phyloP scores from a whole-genome alignment of 495 filamentous ascomycete species.

The Cercophora sp. region DNA sequence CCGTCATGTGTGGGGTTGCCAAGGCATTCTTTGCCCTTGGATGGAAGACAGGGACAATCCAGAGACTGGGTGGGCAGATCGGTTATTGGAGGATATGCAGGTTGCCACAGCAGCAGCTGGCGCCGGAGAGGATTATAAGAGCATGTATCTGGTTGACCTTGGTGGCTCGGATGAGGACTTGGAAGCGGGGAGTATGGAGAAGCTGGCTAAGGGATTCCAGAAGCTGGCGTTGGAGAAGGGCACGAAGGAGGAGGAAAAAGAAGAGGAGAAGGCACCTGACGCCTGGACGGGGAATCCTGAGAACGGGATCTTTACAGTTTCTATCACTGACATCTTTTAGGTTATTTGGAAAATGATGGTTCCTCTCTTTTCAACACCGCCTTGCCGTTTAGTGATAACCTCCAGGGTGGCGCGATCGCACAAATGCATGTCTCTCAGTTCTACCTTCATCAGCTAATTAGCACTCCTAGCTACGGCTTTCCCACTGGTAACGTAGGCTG shows the following conservation, averaged over 20 bases:
- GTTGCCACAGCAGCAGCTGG: not conserved
- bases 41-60: not conserved
- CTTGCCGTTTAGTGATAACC: too few relatives aligned
- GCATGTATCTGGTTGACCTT: not conserved
- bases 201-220: not conserved
- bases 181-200: not conserved
- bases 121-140: not conserved
- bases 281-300: not conserved
- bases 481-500: too few relatives aligned
- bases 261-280: not conserved
- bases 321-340: too few relatives aligned
- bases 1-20: not conserved
- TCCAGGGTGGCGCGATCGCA: too few relatives aligned
- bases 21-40: not conserved
- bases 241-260: not conserved
- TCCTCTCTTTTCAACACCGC: too few relatives aligned
- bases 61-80: not conserved
- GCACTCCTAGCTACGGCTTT: too few relatives aligned
- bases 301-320: not conserved
- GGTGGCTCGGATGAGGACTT: not conserved
- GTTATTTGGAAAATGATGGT: too few relatives aligned
- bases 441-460: too few relatives aligned
- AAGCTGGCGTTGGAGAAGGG: not conserved
- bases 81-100: not conserved
- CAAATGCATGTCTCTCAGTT: too few relatives aligned